Conservation (phyloP, 1,284 basidiomycete species). For the Volvariella surrecta region DNA sequence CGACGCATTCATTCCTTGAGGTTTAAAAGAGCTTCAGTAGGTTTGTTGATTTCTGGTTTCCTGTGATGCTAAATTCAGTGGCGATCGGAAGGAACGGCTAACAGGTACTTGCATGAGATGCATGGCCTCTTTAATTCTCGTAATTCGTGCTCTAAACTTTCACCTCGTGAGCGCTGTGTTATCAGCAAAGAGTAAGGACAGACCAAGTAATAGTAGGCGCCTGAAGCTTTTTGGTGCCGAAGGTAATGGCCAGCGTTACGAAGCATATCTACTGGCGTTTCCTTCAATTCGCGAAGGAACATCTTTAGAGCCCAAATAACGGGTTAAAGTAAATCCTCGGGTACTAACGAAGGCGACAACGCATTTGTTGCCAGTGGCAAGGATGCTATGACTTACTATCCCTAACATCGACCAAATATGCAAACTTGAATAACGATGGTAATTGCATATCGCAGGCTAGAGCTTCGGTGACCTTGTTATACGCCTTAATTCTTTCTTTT, state of each 20-base stretch:
- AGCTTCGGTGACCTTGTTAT: not conserved
- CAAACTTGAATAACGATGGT: not conserved
- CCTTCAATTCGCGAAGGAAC: not conserved
- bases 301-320: not conserved
- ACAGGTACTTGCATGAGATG: not conserved
- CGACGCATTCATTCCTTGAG: not conserved
- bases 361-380: not conserved
- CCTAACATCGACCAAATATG: not conserved
- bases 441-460: not conserved
- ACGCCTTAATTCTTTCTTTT: not conserved
- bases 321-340: conserved; percentile 1
- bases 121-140: not conserved
- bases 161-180: not conserved
- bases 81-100: not conserved
- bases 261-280: not conserved
- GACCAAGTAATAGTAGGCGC: not conserved
- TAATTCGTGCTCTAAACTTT: not conserved
- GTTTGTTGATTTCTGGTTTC: not conserved
- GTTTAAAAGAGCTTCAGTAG: not conserved
- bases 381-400: not conserved
- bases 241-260: not conserved
- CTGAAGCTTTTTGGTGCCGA: not conserved
- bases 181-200: not conserved
- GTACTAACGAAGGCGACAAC: not conserved
- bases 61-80: not conserved